Conservation (phyloP, 2,329 filamentous ascomycete genomes). For the Ciborinia camelliae region DNA sequence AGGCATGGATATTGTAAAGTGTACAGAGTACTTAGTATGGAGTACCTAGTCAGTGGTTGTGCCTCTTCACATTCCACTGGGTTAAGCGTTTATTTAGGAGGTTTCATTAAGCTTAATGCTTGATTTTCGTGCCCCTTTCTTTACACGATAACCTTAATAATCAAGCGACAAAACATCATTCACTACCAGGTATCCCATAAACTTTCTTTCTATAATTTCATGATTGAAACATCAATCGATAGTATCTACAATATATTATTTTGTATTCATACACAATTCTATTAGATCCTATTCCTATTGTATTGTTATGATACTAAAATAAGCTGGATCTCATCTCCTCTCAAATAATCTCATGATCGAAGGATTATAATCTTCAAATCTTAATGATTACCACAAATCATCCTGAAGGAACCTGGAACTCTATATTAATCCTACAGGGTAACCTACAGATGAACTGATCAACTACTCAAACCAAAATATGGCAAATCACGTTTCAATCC, state of each 20-base stretch:
- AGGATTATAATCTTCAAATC: conserved; percentile 17
- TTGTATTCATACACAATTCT: not conserved
- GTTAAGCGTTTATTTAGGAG: no score
- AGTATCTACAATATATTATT: no score
- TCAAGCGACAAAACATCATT: not conserved
- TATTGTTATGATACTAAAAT: not conserved
- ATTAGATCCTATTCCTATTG: no score
- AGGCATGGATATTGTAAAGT: no score
- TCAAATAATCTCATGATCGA: not conserved
- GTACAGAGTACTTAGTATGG: no score
- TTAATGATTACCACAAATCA: conserved; percentile 16
- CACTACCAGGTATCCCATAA: not conserved
- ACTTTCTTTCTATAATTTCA: not conserved
- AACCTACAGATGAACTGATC: not conserved
- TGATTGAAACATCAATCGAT: not conserved
- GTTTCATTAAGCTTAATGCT: no score
- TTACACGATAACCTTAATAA: no score
- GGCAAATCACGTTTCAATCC: not conserved
- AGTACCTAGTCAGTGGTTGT: no score
- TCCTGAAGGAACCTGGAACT: conserved; percentile 7
- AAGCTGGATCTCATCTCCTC: conserved; percentile 3
- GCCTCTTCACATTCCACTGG: no score
- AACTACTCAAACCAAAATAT: not conserved
- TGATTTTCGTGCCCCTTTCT: no score
- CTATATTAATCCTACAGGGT: conserved; percentile 9